A percentile compares a stretch with the other conserved stretches of the same genome.
phyloP scores from a whole-genome alignment of 2,329 filamentous ascomycete species.

The Neofusicoccum laricinum region DNA sequence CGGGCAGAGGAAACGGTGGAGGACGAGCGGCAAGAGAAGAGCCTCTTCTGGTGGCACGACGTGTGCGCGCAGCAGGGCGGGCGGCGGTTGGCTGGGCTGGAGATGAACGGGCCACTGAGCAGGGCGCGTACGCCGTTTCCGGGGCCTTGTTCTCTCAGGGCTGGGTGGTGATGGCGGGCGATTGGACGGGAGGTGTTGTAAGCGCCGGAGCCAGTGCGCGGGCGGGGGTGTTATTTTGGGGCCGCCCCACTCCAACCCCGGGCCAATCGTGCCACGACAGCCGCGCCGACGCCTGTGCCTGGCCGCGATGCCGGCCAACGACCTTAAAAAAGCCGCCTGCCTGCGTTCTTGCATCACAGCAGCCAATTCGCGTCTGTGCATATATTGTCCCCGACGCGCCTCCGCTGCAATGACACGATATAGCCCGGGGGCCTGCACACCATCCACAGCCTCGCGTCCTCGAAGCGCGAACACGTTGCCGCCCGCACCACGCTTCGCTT shows the following conservation, averaged over 20 bases:
- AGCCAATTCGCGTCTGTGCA: neutral
- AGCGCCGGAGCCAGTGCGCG: conserved; percentile 9
- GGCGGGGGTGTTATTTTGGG: conserved; percentile 13
- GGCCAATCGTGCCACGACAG: neutral
- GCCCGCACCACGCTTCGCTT: neutral
- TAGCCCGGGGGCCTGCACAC: neutral
- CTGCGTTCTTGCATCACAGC: neutral
- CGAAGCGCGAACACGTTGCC: neutral
- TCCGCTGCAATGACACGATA: neutral
- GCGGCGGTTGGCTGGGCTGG: neutral
- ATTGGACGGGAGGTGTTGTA: conserved; percentile 11
- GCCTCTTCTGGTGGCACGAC: conserved; percentile 14
- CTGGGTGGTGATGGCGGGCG: neutral
- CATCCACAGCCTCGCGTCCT: neutral
- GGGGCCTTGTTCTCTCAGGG: neutral
- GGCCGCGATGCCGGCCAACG: neutral
- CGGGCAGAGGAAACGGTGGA: neutral
- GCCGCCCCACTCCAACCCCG: neutral
- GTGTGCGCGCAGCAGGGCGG: neutral
- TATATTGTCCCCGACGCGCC: conserved; percentile 8
- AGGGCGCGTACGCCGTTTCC: neutral
- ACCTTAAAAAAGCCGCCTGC: neutral
- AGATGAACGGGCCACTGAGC: conserved; percentile 2
- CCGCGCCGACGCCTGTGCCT: neutral
- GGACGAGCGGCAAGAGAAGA: conserved; percentile 11